Evolutionary conservation across 768 basidiomycete species (phyloP).

Genomic region (Boletus reticuloceps): DNA sequence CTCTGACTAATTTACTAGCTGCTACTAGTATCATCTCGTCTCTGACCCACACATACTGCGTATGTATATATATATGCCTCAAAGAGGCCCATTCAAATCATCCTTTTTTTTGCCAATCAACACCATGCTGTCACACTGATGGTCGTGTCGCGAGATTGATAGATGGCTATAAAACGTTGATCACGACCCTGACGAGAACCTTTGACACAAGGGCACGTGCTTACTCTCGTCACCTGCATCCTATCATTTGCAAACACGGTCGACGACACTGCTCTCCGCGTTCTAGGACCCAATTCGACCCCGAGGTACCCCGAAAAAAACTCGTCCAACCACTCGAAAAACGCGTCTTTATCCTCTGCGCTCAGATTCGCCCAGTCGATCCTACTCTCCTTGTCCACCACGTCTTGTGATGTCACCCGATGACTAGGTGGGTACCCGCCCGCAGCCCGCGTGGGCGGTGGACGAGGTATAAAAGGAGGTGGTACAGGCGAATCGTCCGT

Average conservation of each 20-base stretch:
- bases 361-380: conserved; percentile 74
- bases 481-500: conserved; percentile 6
- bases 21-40: not conserved
- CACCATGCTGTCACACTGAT: not conserved
- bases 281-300: conserved; percentile 20
- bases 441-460: conserved; percentile 28
- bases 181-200: not conserved
- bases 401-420: conserved; percentile 1
- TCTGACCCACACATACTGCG: conserved; percentile 11
- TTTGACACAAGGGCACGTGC: not conserved
- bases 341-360: conserved; percentile 62
- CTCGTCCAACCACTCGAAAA: conserved; percentile 81
- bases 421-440: conserved; percentile 24
- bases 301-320: conserved; percentile 57
- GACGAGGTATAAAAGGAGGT: conserved; percentile 15
- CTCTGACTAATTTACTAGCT: conserved; percentile 16
- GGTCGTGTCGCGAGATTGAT: conserved; percentile 25
- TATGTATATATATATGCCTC: conserved; percentile 11
- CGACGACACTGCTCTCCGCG: not conserved
- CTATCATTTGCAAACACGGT: not conserved
- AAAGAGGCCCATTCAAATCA: not conserved
- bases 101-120: not conserved
- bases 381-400: not conserved
- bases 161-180: conserved; percentile 13
- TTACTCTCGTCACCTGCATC: conserved; percentile 10